A percentile compares a stretch with the other conserved stretches of the same genome.
These are phyloP conservation scores for Colletotrichum sp. DNA, from an alignment of 2,329 filamentous ascomycete genomes.

Conservation along the genomic window DNA sequence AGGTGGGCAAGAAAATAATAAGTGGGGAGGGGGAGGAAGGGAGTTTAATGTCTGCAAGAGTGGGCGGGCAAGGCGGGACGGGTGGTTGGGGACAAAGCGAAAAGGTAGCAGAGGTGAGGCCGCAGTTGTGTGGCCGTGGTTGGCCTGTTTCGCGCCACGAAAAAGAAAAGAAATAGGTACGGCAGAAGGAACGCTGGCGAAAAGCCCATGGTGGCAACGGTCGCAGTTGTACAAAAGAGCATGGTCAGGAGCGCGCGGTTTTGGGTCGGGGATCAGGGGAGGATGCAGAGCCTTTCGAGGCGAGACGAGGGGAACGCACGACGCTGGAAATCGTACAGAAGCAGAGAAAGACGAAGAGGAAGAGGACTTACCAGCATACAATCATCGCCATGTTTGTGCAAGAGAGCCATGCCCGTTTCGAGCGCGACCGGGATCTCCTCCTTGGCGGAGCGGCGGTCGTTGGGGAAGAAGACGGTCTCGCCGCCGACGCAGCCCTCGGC, in stretches of 20 bases:
- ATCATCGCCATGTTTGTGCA: slow-evolving; percentile 88
- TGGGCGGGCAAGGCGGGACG: background rate
- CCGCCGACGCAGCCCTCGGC: slow-evolving; percentile 74
- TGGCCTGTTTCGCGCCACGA: slow-evolving; percentile 9
- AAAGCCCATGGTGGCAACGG: slow-evolving; percentile 9
- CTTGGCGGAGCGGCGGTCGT: slow-evolving; percentile 58
- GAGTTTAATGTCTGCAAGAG: background rate
- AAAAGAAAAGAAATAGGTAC: slow-evolving; percentile 11
- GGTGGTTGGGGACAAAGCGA: background rate
- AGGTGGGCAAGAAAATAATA: background rate
- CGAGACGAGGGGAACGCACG: background rate
- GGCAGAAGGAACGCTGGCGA: background rate
- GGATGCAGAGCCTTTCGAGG: background rate
- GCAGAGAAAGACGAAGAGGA: background rate
- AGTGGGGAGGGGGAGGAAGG: background rate
- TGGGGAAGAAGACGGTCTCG: slow-evolving; percentile 90
- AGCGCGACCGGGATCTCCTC: slow-evolving; percentile 75
- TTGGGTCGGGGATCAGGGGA: slow-evolving; percentile 9
- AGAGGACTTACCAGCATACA: slow-evolving; percentile 72
- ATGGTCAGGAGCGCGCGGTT: background rate
- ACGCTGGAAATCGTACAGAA: background rate
- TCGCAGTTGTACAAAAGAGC: background rate
- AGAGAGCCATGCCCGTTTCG: slow-evolving; percentile 83
- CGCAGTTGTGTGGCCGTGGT: slow-evolving; percentile 7
- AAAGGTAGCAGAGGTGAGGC: background rate